Evolutionary conservation across 2,329 filamentous ascomycete genomes (phyloP).

Genomic region (Fusarium newnesense): DNA sequence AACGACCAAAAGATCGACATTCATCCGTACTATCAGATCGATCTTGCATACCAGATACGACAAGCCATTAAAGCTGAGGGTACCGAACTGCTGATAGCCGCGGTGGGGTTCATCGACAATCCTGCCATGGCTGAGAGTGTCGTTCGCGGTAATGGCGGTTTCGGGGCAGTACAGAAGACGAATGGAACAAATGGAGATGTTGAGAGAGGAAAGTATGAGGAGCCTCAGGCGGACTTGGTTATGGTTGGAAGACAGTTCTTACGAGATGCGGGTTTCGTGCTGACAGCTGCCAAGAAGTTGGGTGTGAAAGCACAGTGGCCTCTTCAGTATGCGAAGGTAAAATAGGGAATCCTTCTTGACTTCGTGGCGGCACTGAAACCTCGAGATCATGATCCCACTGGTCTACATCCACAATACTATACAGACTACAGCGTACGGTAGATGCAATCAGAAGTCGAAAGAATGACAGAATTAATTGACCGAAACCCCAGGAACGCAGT

Average conservation of each 20-base stretch:
- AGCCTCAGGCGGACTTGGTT: conserved; percentile 71
- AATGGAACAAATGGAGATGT: conserved; percentile 29
- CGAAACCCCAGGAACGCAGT: no score
- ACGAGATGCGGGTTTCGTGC: conserved; percentile 81
- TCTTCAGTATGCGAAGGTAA: conserved; percentile 63
- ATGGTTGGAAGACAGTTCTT: conserved; percentile 80
- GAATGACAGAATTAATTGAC: no score
- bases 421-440: no score
- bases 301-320: conserved; percentile 77
- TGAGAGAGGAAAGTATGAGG: conserved; percentile 52
- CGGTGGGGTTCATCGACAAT: conserved; percentile 78
- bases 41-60: conserved; percentile 77
- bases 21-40: conserved; percentile 76
- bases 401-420: no score
- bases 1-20: conserved; percentile 67
- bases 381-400: no score
- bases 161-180: rapidly evolving
- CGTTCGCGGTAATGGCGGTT: rapidly evolving
- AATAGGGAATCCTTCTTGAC: not conserved
- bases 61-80: conserved; percentile 64
- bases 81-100: conserved; percentile 69
- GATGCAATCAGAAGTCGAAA: no score
- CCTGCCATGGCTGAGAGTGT: conserved; percentile 68
- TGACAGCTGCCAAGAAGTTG: conserved; percentile 76
- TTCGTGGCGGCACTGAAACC: no score